phyloP scores from a whole-genome alignment of 257 asterid genomes.

The Agastache rugosa region DNA sequence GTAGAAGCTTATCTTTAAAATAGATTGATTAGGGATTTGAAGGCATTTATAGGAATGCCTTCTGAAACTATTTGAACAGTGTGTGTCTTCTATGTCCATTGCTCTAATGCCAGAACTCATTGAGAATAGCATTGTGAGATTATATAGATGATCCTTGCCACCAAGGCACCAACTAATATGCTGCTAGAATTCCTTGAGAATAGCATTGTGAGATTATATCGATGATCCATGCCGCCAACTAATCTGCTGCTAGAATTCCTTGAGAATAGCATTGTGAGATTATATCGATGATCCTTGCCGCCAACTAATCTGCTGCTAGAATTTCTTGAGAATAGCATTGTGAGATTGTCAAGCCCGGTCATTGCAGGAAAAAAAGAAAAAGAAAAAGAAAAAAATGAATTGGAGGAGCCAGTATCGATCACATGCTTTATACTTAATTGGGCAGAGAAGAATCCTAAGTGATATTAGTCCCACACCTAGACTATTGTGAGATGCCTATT shows the following conservation, averaged over 20 bases:
- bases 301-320: neutral
- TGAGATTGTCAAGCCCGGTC: neutral
- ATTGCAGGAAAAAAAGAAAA: neutral
- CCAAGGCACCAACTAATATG: neutral
- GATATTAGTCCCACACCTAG: neutral
- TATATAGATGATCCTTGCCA: neutral
- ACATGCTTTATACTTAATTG: neutral
- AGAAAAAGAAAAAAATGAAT: neutral
- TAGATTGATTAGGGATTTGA: neutral
- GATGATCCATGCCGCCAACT: neutral
- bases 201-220: neutral
- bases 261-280: neutral
- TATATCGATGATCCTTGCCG: neutral
- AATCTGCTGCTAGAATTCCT: neutral
- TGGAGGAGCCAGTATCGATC: neutral
- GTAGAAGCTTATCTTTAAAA: neutral
- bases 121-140: no score
- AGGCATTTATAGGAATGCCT: neutral
- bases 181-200: no score
- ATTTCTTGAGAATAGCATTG: neutral
- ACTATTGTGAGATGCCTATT: no score
- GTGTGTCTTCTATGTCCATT: neutral
- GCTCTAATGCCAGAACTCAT: neutral
- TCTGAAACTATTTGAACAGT: neutral
- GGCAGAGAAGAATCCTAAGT: neutral